Percentiles rank a stretch among this genome's conserved stretches.
Conservation (phyloP, 257 asterid genomes). For the Ballota nigra region DNA sequence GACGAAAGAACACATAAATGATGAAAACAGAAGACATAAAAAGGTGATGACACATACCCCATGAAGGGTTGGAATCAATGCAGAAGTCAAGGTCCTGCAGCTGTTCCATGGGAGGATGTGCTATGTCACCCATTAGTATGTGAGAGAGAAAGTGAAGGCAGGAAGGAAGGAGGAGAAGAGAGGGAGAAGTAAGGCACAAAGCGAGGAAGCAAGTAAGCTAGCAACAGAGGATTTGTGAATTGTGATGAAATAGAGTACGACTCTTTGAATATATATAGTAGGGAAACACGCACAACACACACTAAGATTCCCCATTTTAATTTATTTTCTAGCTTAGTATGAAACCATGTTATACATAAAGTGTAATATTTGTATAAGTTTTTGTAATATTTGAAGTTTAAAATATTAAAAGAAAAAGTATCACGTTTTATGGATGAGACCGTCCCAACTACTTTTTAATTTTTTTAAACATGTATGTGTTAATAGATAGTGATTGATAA, state of each 20-base stretch:
- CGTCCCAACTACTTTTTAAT: no score
- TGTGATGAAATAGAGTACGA: constrained; percentile 22
- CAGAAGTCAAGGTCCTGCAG: constrained; percentile 86
- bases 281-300: background rate
- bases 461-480: no score
- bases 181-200: constrained; percentile 17
- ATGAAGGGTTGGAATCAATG: constrained; percentile 88
- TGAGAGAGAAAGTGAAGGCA: background rate
- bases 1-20: no score
- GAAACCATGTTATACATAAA: no score
- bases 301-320: no score
- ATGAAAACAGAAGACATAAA: background rate
- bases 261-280: constrained; percentile 19
- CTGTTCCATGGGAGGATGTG: constrained; percentile 85
- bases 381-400: no score
- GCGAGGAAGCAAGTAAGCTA: background rate
- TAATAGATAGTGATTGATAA: no score
- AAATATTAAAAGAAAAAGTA: no score
- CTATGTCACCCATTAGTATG: constrained; percentile 53
- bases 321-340: no score
- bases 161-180: background rate
- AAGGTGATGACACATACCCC: constrained; percentile 46
- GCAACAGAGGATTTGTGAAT: constrained; percentile 12
- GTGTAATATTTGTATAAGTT: no score
- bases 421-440: no score